Evolutionary conservation across 1,284 basidiomycete genomes (phyloP).

Genomic region (Singerocomus inundabilis): DNA sequence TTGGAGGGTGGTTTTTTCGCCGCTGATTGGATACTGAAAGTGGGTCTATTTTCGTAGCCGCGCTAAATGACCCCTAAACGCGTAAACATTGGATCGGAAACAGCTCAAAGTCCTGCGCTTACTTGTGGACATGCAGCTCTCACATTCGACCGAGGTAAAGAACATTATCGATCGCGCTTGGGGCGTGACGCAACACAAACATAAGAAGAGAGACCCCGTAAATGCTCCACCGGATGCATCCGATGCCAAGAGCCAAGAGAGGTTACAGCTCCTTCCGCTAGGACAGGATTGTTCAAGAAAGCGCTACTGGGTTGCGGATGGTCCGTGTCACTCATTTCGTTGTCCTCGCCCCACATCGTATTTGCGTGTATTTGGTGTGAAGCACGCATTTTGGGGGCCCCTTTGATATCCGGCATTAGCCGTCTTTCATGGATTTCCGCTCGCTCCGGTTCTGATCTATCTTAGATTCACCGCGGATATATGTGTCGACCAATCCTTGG

Average conservation of each 20-base stretch:
- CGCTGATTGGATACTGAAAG: conserved; percentile 75
- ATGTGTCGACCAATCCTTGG: conserved; percentile 81
- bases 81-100: conserved; percentile 27
- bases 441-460: conserved; percentile 35
- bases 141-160: conserved; percentile 65
- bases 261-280: conserved; percentile 60
- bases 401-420: conserved; percentile 40
- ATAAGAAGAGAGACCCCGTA: conserved; percentile 69
- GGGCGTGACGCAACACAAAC: conserved; percentile 77
- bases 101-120: conserved; percentile 78
- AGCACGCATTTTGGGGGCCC: conserved; percentile 39
- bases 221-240: conserved; percentile 51
- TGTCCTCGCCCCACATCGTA: conserved; percentile 42
- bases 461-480: conserved; percentile 76
- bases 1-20: conserved; percentile 68
- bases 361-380: conserved; percentile 70
- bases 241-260: conserved; percentile 62
- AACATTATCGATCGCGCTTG: conserved; percentile 74
- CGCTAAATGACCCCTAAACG: conserved; percentile 31
- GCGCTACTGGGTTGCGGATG: conserved; percentile 79
- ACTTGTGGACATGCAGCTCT: conserved; percentile 75
- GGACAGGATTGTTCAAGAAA: conserved; percentile 71
- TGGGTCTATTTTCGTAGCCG: conserved; percentile 39
- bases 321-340: conserved; percentile 58
- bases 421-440: conserved; percentile 35